Conservation (phyloP, 2,329 filamentous ascomycete genomes). For the Cylindrodendrum hubeiense region DNA sequence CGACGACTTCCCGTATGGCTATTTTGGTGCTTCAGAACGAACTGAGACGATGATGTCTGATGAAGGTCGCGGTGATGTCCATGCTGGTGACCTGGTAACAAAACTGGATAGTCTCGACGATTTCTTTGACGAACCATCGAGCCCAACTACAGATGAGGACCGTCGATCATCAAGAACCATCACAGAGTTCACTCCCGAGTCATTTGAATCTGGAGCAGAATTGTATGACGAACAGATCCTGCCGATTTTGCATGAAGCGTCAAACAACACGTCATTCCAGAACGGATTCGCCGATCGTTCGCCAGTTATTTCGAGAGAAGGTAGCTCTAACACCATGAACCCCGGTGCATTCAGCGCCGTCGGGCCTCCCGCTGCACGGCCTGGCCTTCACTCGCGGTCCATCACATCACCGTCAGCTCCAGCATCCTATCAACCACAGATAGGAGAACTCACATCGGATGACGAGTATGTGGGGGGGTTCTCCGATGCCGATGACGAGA, state of each 20-base stretch:
- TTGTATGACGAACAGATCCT: conserved; percentile 94
- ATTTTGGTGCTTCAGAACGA: conserved; percentile 78
- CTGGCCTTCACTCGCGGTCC: conserved; percentile 82
- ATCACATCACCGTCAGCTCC: conserved; percentile 83
- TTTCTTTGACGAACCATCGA: conserved; percentile 80
- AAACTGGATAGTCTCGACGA: conserved; percentile 85
- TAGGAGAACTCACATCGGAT: conserved; percentile 76
- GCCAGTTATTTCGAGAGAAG: conserved; percentile 70
- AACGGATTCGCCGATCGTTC: conserved; percentile 86
- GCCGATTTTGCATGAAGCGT: conserved; percentile 89
- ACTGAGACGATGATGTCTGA: conserved; percentile 96
- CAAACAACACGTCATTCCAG: conserved; percentile 84
- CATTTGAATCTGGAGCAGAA: conserved; percentile 80
- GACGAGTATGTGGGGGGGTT: conserved; percentile 82
- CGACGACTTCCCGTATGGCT: conserved; percentile 87
- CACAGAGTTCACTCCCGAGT: conserved; percentile 74
- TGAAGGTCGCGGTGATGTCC: conserved; percentile 77
- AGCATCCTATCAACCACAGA: conserved; percentile 65
- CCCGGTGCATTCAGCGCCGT: conserved; percentile 68
- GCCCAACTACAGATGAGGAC: conserved; percentile 69
- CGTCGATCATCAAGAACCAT: conserved; percentile 72
- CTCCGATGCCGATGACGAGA: conserved; percentile 80
- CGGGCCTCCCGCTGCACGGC: conserved; percentile 60
- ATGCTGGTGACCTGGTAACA: conserved; percentile 81
- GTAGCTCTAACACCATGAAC: conserved; percentile 72